Evolutionary conservation across 805 yeast genomes (phyloP).

Genomic region (Spathaspora hagerdaliae): DNA sequence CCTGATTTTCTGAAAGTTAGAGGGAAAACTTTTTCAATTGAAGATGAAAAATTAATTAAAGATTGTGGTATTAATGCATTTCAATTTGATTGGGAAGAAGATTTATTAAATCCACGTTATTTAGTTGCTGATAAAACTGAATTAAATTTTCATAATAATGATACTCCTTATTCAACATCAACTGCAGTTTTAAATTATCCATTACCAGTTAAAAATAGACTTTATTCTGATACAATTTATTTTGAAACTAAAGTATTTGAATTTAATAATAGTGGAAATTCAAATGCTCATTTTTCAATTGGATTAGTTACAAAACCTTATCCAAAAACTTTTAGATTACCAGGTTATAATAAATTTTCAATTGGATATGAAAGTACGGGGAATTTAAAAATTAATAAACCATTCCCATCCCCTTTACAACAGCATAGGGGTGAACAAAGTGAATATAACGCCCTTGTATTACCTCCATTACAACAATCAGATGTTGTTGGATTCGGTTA

Average conservation of each 20-base stretch:
- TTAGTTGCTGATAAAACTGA: constrained; percentile 39
- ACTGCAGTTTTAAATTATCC: constrained; percentile 37
- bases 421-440: constrained; percentile 40
- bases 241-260: constrained; percentile 52
- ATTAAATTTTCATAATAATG: constrained; percentile 31
- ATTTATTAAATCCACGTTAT: constrained; percentile 27
- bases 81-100: constrained; percentile 35
- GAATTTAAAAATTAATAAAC: constrained; percentile 60
- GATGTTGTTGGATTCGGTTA: constrained; percentile 57
- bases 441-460: constrained; percentile 39
- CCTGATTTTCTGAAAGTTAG: constrained; percentile 27
- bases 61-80: constrained; percentile 39
- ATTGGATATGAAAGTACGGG: constrained; percentile 75
- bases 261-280: constrained; percentile 14
- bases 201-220: constrained; percentile 32
- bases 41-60: constrained; percentile 25
- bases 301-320: constrained; percentile 73
- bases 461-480: constrained; percentile 50
- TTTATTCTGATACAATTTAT: constrained; percentile 45
- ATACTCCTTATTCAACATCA: constrained; percentile 35
- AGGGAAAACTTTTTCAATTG: constrained; percentile 29
- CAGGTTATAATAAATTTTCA: constrained; percentile 69
- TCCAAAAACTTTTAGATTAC: constrained; percentile 63
- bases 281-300: constrained; percentile 53
- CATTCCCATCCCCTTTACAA: constrained; percentile 48